Conservation (phyloP, 495 filamentous ascomycete species). For the Hypomontagnella submonticulosa region DNA sequence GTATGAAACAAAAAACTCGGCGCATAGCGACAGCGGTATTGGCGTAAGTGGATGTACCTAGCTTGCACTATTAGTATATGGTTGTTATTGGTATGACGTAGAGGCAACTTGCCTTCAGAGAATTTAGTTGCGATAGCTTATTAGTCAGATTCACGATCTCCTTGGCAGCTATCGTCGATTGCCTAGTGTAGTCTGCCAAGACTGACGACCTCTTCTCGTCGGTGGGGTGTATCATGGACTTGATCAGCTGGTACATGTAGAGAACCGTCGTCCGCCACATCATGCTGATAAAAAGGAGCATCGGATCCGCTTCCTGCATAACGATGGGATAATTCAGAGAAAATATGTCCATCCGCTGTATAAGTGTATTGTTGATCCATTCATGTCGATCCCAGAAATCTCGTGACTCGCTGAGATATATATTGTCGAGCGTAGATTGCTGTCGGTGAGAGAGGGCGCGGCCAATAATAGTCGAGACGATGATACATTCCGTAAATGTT, state of each 20-base stretch:
- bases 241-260: conserved; percentile 53
- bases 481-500: conserved; percentile 59
- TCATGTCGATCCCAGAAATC: conserved; percentile 63
- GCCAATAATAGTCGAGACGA: conserved; percentile 60
- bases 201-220: conserved; percentile 41
- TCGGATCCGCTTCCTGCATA: conserved; percentile 56
- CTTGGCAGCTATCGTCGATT: conserved; percentile 53
- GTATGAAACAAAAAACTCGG: conserved; percentile 37
- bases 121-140: conserved; percentile 56
- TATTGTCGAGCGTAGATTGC: conserved; percentile 43
- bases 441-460: conserved; percentile 59
- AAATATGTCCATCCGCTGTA: conserved; percentile 51
- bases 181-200: conserved; percentile 48
- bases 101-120: conserved; percentile 50
- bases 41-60: conserved; percentile 43
- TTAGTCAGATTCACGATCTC: conserved; percentile 57
- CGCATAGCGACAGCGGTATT: conserved; percentile 38
- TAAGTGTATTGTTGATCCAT: conserved; percentile 58
- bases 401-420: conserved; percentile 31
- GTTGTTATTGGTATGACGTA: not conserved
- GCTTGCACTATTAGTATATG: conserved; percentile 6
- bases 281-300: conserved; percentile 58
- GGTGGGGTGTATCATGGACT: conserved; percentile 32
- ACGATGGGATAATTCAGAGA: conserved; percentile 46
- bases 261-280: conserved; percentile 59